Base-by-base conservation (phyloP, 331 rosid species). In the Acacia pycnantha region DNA sequence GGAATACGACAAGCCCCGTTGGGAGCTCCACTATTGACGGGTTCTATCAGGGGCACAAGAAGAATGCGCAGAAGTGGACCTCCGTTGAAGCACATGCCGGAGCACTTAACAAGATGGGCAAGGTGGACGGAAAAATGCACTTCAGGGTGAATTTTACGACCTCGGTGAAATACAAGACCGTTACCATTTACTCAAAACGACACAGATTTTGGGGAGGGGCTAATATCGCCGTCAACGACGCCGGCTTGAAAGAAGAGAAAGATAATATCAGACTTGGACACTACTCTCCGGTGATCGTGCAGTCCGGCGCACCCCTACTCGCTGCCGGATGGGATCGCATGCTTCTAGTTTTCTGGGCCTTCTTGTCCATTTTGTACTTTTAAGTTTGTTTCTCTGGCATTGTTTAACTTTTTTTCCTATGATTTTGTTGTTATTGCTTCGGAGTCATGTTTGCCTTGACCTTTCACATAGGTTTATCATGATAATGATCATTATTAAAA, bases 11-110 rank as follows among this genome's bases (percentile, higher is more conserved):
- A 21, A 68, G 27, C 27, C 35, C 16, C 5, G 37, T 93, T 3
- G 88, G 86, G 18, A 77, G 77, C 46, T 21, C 65, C 31, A 78
- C 47, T 11, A 40, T 88, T n/a, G 2, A 6, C 0, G 11, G 24
- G 2, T 93, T 93, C 81, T 86, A 90, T 53, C 97, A 91, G 81
- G 97, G 97, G 7, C 16, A 12, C 51, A 46, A 46, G 51, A 46
- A 46, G 51, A 46, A 2, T 2, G 4, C 51, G 1, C 14, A 46
- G 51, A 46, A 46, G 16, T 11, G 51, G 51, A 46, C 15, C 51
- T 46, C 51, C 51, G 51, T 46, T 46, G 51, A 47, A 47, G 5
- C 53, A 47, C 53, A 12, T 11, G 6, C 53, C 53, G 19, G 19
- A 14, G 53, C 53, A 3, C 5, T 47, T 47, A 47, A 13, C 53